These are phyloP conservation scores for Hansfordia pulvinata DNA, from an alignment of 2,329 filamentous ascomycete species.

Conservation along the genomic window DNA sequence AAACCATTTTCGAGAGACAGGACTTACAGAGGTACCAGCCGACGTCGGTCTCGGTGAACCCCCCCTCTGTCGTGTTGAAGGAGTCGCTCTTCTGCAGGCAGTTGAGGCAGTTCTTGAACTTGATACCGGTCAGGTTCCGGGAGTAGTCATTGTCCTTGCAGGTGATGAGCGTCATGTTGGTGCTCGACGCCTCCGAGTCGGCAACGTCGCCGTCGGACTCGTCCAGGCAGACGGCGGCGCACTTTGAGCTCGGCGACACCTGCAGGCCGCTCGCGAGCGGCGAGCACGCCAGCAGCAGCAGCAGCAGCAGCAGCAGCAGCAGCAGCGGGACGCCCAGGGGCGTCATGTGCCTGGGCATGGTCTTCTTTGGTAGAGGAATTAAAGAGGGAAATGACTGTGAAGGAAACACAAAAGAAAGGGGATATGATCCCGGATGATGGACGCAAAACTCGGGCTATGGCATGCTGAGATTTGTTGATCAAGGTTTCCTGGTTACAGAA, in stretches of 20 bases:
- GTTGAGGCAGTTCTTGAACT: constrained; percentile 30
- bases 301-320: no score
- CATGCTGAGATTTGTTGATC: no score
- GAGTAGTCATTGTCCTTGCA: constrained; percentile 28
- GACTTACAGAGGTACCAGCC: constrained; percentile 33
- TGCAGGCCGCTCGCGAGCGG: no score
- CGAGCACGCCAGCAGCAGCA: no score
- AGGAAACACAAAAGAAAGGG: no score
- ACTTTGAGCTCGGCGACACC: constrained; percentile 36
- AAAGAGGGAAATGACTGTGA: no score
- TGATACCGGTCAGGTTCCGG: constrained; percentile 22
- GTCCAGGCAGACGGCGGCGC: constrained; percentile 32
- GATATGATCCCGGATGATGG: no score
- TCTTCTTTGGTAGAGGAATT: no score
- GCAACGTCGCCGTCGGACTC: constrained; percentile 16
- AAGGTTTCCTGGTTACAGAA: no score
- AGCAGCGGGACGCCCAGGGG: no score
- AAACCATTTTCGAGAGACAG: background rate
- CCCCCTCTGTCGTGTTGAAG: constrained; percentile 16
- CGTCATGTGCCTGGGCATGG: no score
- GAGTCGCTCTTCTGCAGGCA: constrained; percentile 31
- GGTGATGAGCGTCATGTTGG: constrained; percentile 30
- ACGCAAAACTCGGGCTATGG: no score
- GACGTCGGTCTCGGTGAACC: constrained; percentile 29
- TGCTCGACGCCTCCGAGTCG: constrained; percentile 23